A percentile compares a stretch with the other conserved stretches of the same genome.
These are phyloP conservation scores for Coemansia sp. DNA, from an alignment of 192 early-diverging fungal genomes.

Conservation along the genomic window DNA sequence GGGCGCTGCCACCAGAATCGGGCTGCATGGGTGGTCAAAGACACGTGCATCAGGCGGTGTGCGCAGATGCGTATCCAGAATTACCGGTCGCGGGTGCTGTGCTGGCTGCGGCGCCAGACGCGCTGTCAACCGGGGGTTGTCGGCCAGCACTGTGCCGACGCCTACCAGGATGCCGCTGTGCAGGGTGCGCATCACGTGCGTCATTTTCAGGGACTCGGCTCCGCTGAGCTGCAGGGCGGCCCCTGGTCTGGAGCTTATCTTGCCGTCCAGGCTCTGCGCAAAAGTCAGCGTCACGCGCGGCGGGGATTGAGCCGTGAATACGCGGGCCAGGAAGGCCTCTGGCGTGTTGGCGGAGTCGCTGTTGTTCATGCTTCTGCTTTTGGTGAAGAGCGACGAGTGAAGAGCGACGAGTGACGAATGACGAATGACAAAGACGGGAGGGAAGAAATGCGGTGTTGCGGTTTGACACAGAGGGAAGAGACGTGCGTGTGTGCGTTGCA, in stretches of 20 bases:
- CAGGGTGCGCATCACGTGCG: conserved; percentile 67
- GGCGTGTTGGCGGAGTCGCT: no score
- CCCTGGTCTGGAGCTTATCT: conserved; percentile 59
- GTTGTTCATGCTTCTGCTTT: no score
- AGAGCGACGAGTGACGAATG: no score
- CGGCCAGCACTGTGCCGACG: conserved; percentile 72
- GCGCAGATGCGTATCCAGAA: conserved; percentile 71
- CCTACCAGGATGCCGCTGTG: conserved; percentile 88
- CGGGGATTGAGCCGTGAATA: no score
- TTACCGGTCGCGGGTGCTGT: conserved; percentile 64
- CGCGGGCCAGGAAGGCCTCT: no score
- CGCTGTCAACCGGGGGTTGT: conserved; percentile 70
- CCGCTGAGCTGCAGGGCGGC: conserved; percentile 70
- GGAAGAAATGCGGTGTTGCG: no score
- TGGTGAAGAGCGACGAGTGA: no score
- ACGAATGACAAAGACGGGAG: no score
- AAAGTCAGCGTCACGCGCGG: conserved; percentile 79
- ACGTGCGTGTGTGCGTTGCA: no score
- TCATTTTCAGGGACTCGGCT: conserved; percentile 71
- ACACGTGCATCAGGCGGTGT: conserved; percentile 59
- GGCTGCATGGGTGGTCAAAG: conserved; percentile 45
- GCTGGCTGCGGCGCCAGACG: conserved; percentile 7
- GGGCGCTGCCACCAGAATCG: conserved; percentile 57
- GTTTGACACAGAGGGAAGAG: no score
- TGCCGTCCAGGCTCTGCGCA: conserved; percentile 87